Evolutionary conservation across 352 stramenopile genomes (phyloP), one percentile per base, ranked within the genome.

Genomic region (Globisporangium rhizosaccharum): DNA sequence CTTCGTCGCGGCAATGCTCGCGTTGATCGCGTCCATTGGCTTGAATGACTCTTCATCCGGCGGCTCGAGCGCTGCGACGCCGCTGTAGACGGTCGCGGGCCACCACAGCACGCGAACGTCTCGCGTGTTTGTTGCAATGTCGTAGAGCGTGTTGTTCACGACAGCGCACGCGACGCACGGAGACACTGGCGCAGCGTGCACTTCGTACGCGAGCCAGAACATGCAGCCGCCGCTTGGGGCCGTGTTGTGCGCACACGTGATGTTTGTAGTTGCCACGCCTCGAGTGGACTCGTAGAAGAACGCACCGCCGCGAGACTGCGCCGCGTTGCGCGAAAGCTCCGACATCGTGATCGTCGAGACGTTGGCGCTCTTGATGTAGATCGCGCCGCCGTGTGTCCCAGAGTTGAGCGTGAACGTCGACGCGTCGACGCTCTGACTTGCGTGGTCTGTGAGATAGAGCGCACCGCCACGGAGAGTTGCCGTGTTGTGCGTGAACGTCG

Each of bases 91-190:
- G 12, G 69, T 76, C 0, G 49, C 33, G 10, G 79, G 79, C 79
- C 79, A 90, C 79, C 79, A 90, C 53, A 81, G 61, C 6, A 82
- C 64, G 9, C 72, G 57, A 5, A 87, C 75, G 14, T 75, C 61
- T 9, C 76, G 63, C 1, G 79, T 84, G 59, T 90, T 90, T 6
- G 79, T 90, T 39, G 79, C 70, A 15, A 75, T 67, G 28, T 85
- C 59, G 51, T 90, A 90, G 1, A 80, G 41, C 20, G 61, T 45
- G 57, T 90, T 90, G 33, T 70, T 67, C 25, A 53, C 26, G 61
- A 87, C 74, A 0, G 14, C 51, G 26, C 77, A 88, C 10, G 56
- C 44, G 0, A 18, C 57, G 26, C 77, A 90, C 11, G 75, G 75
- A 18, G 77, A 59, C 1, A 73, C 39, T 1, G 66, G 56, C 3